These are phyloP conservation scores for Boletus vinaceobasis DNA, from an alignment of 768 basidiomycete genomes.

Conservation along the genomic window DNA sequence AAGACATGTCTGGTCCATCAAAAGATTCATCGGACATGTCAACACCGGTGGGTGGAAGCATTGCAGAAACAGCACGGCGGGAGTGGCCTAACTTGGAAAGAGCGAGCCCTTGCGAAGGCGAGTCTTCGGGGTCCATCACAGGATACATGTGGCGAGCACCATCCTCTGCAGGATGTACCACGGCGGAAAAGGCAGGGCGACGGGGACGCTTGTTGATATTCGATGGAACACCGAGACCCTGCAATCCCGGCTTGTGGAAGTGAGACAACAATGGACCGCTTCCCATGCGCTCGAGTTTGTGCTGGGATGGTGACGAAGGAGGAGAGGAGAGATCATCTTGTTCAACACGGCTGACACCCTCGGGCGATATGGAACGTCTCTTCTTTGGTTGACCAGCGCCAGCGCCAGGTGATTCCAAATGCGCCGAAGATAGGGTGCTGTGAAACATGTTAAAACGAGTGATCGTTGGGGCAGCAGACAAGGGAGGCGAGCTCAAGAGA, in stretches of 20 bases:
- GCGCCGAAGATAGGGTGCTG: conserved; percentile 47
- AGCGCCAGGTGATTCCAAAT: conserved; percentile 42
- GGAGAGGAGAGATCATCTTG: conserved; percentile 48
- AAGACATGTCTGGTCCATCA: conserved; percentile 63
- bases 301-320: conserved; percentile 45
- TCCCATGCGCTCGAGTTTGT: conserved; percentile 45
- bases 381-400: conserved; percentile 45
- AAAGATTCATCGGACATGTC: conserved; percentile 56
- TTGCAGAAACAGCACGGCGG: conserved; percentile 75
- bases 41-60: conserved; percentile 42
- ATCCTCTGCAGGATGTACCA: conserved; percentile 47
- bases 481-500: conserved; percentile 37
- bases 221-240: conserved; percentile 53
- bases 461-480: conserved; percentile 51
- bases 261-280: conserved; percentile 33
- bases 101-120: conserved; percentile 27
- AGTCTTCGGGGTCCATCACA: conserved; percentile 30
- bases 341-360: conserved; percentile 36
- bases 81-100: conserved; percentile 42
- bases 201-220: conserved; percentile 57
- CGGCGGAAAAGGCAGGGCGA: conserved; percentile 64
- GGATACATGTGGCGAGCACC: conserved; percentile 44
- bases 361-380: conserved; percentile 60
- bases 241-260: conserved; percentile 51
- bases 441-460: conserved; percentile 64